phyloP scores from a whole-genome alignment of 768 basidiomycete species.

The Leccinum subtestaceum region DNA sequence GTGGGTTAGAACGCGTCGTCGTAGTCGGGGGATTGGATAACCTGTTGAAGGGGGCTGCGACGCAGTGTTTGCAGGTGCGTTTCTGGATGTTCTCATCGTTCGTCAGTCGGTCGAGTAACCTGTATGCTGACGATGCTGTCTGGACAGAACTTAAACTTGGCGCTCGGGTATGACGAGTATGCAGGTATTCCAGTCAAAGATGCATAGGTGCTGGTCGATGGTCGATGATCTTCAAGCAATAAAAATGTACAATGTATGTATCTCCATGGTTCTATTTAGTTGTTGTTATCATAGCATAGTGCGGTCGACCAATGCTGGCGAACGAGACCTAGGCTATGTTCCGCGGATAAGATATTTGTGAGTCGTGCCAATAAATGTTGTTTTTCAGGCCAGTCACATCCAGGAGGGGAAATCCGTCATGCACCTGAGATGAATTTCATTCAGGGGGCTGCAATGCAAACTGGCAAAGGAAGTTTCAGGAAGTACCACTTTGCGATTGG shows the following conservation, averaged over 20 bases:
- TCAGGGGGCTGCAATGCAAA: background rate
- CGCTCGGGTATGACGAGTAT: conserved; percentile 83
- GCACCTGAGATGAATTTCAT: background rate
- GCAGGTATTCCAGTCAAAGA: conserved; percentile 60
- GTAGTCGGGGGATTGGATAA: conserved; percentile 97
- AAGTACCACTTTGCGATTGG: background rate
- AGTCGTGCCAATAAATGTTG: background rate
- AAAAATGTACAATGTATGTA: background rate
- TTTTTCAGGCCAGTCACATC: background rate
- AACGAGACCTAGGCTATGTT: background rate
- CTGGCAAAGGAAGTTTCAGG: too few species aligned
- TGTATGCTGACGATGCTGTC: background rate
- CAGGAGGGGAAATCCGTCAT: too few species aligned
- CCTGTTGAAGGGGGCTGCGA: conserved; percentile 95
- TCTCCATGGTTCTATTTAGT: background rate
- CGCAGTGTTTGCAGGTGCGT: conserved; percentile 93
- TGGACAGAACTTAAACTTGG: conserved; percentile 83
- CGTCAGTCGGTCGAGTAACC: background rate
- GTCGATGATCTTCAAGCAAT: background rate
- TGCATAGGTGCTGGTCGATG: conserved; percentile 2
- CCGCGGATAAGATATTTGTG: background rate
- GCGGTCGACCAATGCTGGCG: background rate
- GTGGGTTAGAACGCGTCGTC: conserved; percentile 84
- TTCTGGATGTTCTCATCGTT: background rate
- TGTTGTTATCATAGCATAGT: too few species aligned